phyloP scores from a whole-genome alignment of 2,329 filamentous ascomycete species.

The Xylaria polymorpha region DNA sequence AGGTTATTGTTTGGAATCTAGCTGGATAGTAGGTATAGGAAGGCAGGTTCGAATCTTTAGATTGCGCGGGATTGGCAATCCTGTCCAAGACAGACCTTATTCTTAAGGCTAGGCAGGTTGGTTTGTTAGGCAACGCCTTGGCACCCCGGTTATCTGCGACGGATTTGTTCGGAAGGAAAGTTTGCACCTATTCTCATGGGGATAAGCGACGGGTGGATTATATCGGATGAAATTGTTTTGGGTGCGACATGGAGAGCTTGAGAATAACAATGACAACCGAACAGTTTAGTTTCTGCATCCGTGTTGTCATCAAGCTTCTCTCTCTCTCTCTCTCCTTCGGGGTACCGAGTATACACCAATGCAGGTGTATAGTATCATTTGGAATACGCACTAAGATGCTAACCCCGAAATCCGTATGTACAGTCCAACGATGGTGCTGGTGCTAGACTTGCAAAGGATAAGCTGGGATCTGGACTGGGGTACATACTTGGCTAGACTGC shows the following conservation, averaged over 20 bases:
- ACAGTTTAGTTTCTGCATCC: background rate
- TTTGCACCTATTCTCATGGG: background rate
- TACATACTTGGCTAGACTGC: background rate
- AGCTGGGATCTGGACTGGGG: conserved; percentile 3
- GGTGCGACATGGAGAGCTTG: background rate
- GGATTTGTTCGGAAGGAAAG: background rate
- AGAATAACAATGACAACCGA: background rate
- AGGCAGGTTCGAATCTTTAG: background rate
- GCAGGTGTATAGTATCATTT: background rate
- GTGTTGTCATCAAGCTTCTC: background rate
- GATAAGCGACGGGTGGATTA: background rate
- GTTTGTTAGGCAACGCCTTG: background rate
- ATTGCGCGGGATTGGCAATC: background rate
- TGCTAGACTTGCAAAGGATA: background rate
- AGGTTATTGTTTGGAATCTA: background rate
- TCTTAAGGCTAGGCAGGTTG: too few relatives aligned
- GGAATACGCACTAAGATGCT: background rate
- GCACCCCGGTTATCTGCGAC: background rate
- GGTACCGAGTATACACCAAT: background rate
- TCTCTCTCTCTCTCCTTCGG: too few relatives aligned
- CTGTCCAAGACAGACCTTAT: too few relatives aligned
- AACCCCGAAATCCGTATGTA: background rate
- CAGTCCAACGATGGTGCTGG: background rate
- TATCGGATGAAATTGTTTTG: background rate
- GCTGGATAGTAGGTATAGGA: background rate